Percentiles rank a stretch among this genome's conserved stretches.
Conservation (phyloP, 371 early-diverging fungal genomes). For the Circinella minor region DNA sequence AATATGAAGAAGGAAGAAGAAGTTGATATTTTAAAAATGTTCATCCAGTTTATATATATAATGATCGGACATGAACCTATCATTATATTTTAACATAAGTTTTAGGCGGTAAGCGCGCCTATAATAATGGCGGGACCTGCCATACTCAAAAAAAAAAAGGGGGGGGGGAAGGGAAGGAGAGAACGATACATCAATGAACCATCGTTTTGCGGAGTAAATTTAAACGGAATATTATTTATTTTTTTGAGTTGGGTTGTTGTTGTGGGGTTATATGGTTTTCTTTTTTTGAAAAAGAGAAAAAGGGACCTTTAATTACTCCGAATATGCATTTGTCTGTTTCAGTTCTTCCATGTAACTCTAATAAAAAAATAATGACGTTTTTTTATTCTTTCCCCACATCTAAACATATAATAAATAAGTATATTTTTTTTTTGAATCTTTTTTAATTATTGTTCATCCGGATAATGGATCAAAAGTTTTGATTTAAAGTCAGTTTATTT, state of each 20-base stretch:
- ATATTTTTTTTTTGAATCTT: neutral
- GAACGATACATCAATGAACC: neutral
- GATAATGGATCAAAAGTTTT: conserved; percentile 5
- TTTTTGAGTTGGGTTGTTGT: neutral
- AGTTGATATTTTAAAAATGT: neutral
- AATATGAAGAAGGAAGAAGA: neutral
- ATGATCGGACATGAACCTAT: neutral
- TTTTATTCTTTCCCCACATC: too few species aligned
- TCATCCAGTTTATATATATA: neutral
- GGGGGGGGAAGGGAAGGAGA: neutral
- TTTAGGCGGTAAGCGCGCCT: neutral
- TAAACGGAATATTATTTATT: neutral
- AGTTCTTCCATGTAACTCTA: too few species aligned
- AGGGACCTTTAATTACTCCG: neutral
- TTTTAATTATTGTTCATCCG: neutral
- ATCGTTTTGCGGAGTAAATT: neutral
- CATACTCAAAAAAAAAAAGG: neutral
- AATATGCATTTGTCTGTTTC: neutral
- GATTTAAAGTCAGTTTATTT: conserved; percentile 1
- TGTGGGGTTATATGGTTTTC: neutral
- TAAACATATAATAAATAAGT: too few species aligned
- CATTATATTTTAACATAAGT: neutral
- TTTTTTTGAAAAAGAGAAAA: neutral
- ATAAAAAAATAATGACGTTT: neutral
- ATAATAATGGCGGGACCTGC: neutral